Percentiles rank a stretch among this genome's conserved stretches.
Conservation (phyloP, 306 rosid species). For the Quillaja saponaria region DNA sequence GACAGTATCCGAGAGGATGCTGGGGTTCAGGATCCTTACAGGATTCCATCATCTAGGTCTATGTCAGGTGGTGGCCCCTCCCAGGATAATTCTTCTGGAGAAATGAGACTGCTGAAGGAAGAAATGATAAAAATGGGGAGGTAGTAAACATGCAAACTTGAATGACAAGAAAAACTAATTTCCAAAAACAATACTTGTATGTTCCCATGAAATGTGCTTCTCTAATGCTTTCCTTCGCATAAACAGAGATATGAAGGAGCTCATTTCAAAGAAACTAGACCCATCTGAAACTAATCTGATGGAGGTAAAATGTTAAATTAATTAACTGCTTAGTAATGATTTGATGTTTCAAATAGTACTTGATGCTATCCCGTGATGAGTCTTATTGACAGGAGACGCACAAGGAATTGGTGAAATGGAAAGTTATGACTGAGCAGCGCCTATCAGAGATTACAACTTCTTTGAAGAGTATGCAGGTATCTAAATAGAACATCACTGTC, state of each 20-base stretch:
- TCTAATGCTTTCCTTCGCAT: conserved; percentile 37
- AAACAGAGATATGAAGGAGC: conserved; percentile 71
- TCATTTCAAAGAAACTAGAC: conserved; percentile 45
- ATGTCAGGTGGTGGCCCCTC: conserved; percentile 29
- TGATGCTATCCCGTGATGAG: conserved; percentile 24
- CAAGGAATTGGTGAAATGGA: conserved; percentile 65
- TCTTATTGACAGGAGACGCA: conserved; percentile 43
- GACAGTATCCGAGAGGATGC: conserved; percentile 56
- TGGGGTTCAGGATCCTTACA: conserved; percentile 75
- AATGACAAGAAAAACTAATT: neutral
- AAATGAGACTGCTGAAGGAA: conserved; percentile 59
- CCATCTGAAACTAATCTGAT: conserved; percentile 40
- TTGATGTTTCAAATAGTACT: conserved; percentile 14
- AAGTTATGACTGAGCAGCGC: conserved; percentile 54
- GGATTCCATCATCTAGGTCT: conserved; percentile 56
- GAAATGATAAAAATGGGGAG: conserved; percentile 74
- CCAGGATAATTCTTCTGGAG: conserved; percentile 51
- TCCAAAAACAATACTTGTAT: conserved; percentile 20
- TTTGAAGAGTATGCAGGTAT: conserved; percentile 77
- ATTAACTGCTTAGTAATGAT: neutral
- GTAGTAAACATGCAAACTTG: conserved; percentile 40
- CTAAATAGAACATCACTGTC: conserved; percentile 8
- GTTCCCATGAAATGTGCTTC: conserved; percentile 17
- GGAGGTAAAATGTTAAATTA: conserved; percentile 51
- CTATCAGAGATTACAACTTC: conserved; percentile 54